Conservation (phyloP, 2,329 filamentous ascomycete species). For the Verticillium nonalfalfae region DNA sequence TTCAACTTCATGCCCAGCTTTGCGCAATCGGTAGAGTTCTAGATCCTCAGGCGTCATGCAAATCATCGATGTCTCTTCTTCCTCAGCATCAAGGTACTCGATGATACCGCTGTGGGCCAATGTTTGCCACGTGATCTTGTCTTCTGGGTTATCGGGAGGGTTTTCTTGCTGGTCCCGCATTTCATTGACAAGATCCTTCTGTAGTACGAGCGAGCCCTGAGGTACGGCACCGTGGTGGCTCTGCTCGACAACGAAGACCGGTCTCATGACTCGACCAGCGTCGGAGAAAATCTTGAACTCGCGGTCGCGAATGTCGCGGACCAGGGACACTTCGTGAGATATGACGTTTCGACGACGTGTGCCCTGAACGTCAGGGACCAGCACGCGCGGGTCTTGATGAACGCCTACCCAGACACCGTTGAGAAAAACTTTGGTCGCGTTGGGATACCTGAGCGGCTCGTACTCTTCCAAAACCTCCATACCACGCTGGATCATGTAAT, state of each 20-base stretch:
- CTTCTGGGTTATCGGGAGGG: constrained; percentile 49
- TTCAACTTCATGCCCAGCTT: constrained; percentile 55
- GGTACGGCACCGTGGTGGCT: constrained; percentile 53
- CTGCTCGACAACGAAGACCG: constrained; percentile 89
- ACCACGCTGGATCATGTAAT: constrained; percentile 92
- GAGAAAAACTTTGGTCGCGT: constrained; percentile 96
- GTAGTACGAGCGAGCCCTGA: constrained; percentile 75
- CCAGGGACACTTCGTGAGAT: constrained; percentile 86
- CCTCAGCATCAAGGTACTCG: constrained; percentile 95
- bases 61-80: constrained; percentile 98
- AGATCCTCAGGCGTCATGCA: constrained; percentile 97
- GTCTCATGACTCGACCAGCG: constrained; percentile 88
- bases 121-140: constrained; percentile 81
- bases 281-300: constrained; percentile 99
- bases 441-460: constrained; percentile 74
- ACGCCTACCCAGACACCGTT: constrained; percentile 98
- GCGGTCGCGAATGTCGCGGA: constrained; percentile 91
- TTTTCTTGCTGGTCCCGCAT: constrained; percentile 69
- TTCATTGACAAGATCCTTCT: constrained; percentile 70
- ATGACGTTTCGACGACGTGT: constrained; percentile 77
- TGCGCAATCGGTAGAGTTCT: constrained; percentile 66
- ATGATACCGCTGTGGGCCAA: constrained; percentile 80
- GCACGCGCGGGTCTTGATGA: constrained; percentile 78
- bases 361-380: constrained; percentile 72
- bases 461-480: constrained; percentile 98